Evolutionary conservation across 495 filamentous ascomycete genomes (phyloP).

Genomic region (Glutinoglossum americanum): DNA sequence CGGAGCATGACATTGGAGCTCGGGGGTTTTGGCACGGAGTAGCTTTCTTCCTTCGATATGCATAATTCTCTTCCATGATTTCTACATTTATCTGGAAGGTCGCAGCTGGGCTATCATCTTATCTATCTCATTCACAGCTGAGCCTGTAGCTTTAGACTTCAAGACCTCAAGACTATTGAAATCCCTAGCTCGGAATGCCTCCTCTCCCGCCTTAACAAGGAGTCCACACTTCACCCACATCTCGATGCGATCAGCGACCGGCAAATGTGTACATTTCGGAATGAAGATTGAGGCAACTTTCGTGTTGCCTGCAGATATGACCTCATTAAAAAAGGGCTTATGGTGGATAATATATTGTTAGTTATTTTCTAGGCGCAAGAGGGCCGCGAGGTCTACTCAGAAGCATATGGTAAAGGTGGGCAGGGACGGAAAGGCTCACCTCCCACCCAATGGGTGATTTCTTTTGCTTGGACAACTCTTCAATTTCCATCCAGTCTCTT

Average conservation of each 20-base stretch:
- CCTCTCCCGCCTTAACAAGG: slow-evolving; percentile 76
- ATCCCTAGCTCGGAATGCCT: slow-evolving; percentile 69
- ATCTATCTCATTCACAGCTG: slow-evolving; percentile 33
- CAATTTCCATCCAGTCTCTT: slow-evolving; percentile 78
- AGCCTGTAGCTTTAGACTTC: slow-evolving; percentile 32
- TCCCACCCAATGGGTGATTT: slow-evolving; percentile 97
- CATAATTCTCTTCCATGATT: neutral
- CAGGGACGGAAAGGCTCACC: slow-evolving; percentile 20
- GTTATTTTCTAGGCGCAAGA: neutral
- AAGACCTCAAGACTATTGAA: slow-evolving; percentile 39
- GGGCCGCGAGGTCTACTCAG: neutral
- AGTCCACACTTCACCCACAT: slow-evolving; percentile 96
- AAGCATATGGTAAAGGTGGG: neutral
- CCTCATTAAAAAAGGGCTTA: slow-evolving; percentile 78
- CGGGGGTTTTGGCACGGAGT: too few relatives aligned
- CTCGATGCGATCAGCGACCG: slow-evolving; percentile 44
- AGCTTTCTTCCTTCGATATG: neutral
- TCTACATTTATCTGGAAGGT: slow-evolving; percentile 7
- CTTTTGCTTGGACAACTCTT: slow-evolving; percentile 48
- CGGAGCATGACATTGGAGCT: too few relatives aligned
- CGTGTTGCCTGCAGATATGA: slow-evolving; percentile 72
- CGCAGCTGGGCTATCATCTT: slow-evolving; percentile 36
- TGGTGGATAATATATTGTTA: neutral
- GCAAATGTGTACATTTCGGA: slow-evolving; percentile 53
- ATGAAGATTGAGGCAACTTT: slow-evolving; percentile 68